Percentiles rank a stretch among this genome's conserved stretches.
Conservation (phyloP, 2,329 filamentous ascomycete species). For the Pestalotiopsis sp. region DNA sequence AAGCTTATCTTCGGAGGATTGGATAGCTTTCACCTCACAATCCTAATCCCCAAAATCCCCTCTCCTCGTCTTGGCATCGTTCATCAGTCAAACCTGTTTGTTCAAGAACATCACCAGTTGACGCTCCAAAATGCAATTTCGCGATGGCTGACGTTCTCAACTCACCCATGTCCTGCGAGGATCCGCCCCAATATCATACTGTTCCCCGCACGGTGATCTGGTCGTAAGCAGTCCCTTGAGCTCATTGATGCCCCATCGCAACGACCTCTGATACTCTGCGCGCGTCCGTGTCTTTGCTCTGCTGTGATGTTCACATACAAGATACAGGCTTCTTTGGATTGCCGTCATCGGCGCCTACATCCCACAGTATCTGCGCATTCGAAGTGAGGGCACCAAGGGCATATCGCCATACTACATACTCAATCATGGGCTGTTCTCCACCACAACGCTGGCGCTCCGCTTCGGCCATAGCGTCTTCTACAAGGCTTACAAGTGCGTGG, state of each 20-base stretch:
- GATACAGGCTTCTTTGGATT: constrained; percentile 14
- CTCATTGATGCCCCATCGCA: not conserved
- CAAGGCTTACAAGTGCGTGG: constrained; percentile 13
- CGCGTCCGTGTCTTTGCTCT: not conserved
- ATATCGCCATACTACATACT: constrained; percentile 18
- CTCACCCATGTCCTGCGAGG: constrained; percentile 11
- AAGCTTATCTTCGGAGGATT: not conserved
- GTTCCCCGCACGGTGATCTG: constrained; percentile 15
- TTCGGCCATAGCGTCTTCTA: constrained; percentile 17
- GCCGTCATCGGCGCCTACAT: constrained; percentile 15
- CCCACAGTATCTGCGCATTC: constrained; percentile 12
- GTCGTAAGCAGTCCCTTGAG: constrained; percentile 9
- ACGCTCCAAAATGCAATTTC: not conserved
- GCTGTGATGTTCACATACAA: not conserved
- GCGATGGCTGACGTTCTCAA: constrained; percentile 1
- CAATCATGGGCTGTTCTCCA: constrained; percentile 17
- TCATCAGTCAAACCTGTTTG: not conserved
- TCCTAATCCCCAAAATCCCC: not conserved
- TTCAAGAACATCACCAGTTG: not conserved
- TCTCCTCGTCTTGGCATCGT: not conserved
- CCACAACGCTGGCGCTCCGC: constrained; percentile 16
- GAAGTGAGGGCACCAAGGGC: constrained; percentile 13
- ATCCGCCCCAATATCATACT: constrained; percentile 13
- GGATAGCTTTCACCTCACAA: not conserved
- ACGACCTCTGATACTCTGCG: not conserved